Evolutionary conservation across 1,284 basidiomycete genomes (phyloP), one percentile per base, ranked within the genome.

Genomic region (Wolfiporia cocos): DNA sequence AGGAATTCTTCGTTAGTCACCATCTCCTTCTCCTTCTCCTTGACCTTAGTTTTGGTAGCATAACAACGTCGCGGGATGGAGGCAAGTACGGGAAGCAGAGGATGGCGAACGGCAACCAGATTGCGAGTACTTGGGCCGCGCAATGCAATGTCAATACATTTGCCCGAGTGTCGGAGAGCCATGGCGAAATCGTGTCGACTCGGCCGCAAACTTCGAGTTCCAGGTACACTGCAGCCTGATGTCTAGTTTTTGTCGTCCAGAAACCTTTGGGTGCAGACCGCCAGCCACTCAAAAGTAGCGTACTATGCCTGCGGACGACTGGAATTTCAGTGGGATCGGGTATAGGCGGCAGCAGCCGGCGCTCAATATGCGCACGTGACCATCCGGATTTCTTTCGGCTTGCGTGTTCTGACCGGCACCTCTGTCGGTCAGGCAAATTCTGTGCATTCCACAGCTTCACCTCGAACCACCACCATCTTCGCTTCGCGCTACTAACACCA

Each of bases 401-500:
- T 46, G 44, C 44, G 44, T 36, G 34, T 34, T 45, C 45, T 52
- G 54, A 49, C 50, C 56, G 55, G 49, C 47, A 37, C 5, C 15
- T 5, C 28, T 9, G 28, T 18, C 31, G 34, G 22, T 24, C 21
- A n/a, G 20, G 26, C 36, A 53, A 52, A 26, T 54, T 50, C 41
- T 48, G 49, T 48, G 22, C 48, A 49, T 48, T 46, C 49, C 48
- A 43, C 44, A 30, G 39, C 47, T 46, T 42, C 48, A 30, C 24
- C 44, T 47, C 47, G 50, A 50, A 59, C 56, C 56, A 56, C 56
- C 52, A 56, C 48, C 49, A 35, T 34, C 50, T 23, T 43, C 41
- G 32, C 42, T 39, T 41, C 37, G 42, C 23, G 34, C 34, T 26
- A 29, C 10, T 34, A 26, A 39, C 28, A 64, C 44, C 53, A 86